Evolutionary conservation across 192 early-diverging fungal species (phyloP).

Genomic region (Coemansia sp.): DNA sequence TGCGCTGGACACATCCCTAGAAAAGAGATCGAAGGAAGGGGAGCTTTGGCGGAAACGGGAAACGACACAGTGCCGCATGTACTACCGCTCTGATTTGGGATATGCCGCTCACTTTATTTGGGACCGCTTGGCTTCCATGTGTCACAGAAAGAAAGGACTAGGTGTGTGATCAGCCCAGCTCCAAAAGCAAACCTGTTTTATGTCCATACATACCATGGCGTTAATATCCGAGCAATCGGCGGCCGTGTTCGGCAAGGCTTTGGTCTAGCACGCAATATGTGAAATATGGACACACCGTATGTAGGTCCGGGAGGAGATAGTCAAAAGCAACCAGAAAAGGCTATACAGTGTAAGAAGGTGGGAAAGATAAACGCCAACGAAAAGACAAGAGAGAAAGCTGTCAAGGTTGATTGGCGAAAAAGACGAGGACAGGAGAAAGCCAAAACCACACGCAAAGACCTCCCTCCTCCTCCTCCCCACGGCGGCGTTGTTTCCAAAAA

Average conservation of each 20-base stretch:
- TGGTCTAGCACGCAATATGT: background rate
- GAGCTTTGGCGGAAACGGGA: background rate
- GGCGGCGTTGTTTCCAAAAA: background rate
- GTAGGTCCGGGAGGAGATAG: background rate
- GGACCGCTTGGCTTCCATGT: background rate
- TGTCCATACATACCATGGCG: background rate
- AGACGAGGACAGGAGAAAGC: background rate
- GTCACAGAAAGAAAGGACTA: background rate
- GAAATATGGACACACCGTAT: background rate
- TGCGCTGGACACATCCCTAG: background rate
- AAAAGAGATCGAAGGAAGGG: background rate
- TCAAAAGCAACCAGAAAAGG: background rate
- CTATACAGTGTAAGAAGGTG: background rate
- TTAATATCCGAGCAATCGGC: constrained; percentile 3
- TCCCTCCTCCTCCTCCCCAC: no score
- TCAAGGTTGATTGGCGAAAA: background rate
- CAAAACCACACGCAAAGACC: background rate
- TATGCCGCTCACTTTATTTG: background rate
- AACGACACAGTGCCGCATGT: background rate
- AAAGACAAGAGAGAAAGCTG: background rate
- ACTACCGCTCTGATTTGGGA: background rate
- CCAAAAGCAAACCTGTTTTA: background rate
- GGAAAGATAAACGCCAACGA: background rate
- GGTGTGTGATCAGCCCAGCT: background rate
- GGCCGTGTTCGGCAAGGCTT: background rate